Evolutionary conservation across 179 eudicot species (phyloP), one percentile per base, ranked within the genome.

Genomic region (Corrigiola litoralis): DNA sequence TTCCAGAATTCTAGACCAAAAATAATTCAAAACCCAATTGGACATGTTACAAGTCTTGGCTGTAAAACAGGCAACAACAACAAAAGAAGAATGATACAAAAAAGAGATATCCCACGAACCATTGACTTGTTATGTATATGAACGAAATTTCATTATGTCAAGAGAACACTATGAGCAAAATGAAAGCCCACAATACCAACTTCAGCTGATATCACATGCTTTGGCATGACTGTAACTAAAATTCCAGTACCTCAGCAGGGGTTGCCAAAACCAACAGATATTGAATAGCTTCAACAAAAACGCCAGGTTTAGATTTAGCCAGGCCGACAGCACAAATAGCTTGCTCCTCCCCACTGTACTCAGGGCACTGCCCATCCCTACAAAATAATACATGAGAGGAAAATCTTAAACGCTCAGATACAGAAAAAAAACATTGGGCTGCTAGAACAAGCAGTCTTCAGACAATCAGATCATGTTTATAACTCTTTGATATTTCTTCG

Each of bases 361-460:
- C 99, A 53, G 92, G 96, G 70, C 99, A 95, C 54, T 91, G 99
- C 36, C 95, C 97, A 84, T 95, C 99, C 95, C 99, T 95, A 67
- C 37, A 65, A 51, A 69, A n/a, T 31, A 51, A 61, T 25, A 73
- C 66, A 40, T 66, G 62, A 24, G 6, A 38, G 47, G 53, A 55
- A 46, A 61, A 70, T 48, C 45, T 32, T 36, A 41, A 48, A 20
- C 50, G 52, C 31, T 57, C 20, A 33, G 11, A 49, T 27, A 55
- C 49, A 47, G 34, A 17, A 46, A 49, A 34, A 54, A 37, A 55
- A 71, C 68, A 67, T 65, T 55, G 10, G 36, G 31, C 23, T 34
- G 16, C 1, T 29, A 25, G 17, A 34, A 54, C 5, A 21, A 7
- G 12, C 28, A 65, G 21, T 17, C 41, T 14, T 28, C 34, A 28